Conservation (phyloP, 2,329 filamentous ascomycete genomes). For the Aschersonia sp. region DNA sequence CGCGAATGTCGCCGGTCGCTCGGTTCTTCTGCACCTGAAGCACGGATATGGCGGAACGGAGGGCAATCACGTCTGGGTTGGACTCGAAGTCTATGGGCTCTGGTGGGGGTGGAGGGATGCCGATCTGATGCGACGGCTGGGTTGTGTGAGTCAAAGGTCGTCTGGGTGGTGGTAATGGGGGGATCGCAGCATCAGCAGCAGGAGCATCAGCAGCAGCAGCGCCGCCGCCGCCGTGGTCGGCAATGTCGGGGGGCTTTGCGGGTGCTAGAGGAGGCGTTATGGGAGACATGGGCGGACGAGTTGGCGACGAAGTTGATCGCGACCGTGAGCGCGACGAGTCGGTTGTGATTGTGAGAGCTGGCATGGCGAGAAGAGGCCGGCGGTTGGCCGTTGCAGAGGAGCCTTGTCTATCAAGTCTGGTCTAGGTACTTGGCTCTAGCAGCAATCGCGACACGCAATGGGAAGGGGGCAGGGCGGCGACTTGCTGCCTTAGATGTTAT, state of each 20-base stretch:
- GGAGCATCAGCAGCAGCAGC: not conserved
- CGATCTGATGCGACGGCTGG: conserved; percentile 22
- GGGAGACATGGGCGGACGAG: conserved; percentile 36
- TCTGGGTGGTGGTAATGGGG: conserved; percentile 11
- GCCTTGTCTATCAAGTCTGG: no score
- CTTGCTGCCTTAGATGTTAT: no score
- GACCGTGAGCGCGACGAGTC: conserved; percentile 9
- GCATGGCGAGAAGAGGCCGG: conserved; percentile 8
- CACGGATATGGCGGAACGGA: conserved; percentile 73
- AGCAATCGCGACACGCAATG: no score
- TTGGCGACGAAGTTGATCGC: conserved; percentile 26
- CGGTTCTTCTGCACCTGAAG: conserved; percentile 75
- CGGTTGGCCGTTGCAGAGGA: no score
- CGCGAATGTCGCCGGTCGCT: conserved; percentile 59
- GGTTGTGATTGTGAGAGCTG: conserved; percentile 16
- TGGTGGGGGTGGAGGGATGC: conserved; percentile 31
- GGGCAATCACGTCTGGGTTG: conserved; percentile 77
- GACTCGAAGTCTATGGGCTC: conserved; percentile 41
- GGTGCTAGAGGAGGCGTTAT: conserved; percentile 35
- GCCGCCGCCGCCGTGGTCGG: not conserved
- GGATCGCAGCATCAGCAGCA: conserved; percentile 1
- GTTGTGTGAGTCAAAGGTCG: conserved; percentile 28
- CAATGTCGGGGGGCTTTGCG: conserved; percentile 14
- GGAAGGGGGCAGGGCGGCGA: no score
- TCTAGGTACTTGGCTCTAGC: no score